A percentile compares a stretch with the other conserved stretches of the same genome.
Conservation (phyloP, 108 stramenopile species). For the Nannochloropsis gaditana region DNA sequence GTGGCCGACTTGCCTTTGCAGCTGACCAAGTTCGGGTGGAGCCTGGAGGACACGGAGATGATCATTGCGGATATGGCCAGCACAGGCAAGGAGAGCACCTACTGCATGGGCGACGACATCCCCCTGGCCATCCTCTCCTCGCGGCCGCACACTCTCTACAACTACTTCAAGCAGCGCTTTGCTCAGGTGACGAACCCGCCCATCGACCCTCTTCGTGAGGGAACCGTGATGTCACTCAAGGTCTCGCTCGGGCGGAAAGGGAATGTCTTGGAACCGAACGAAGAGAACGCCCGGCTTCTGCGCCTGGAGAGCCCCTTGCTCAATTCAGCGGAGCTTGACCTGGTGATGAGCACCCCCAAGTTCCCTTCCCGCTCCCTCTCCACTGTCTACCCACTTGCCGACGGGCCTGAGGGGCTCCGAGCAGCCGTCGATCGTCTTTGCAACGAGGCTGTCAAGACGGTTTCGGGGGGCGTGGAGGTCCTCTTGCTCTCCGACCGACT, state of each 20-base stretch:
- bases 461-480: constrained; percentile 74
- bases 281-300: constrained; percentile 43
- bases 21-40: constrained; percentile 45
- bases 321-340: constrained; percentile 38
- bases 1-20: constrained; percentile 15
- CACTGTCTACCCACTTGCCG: constrained; percentile 63
- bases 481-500: constrained; percentile 79
- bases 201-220: constrained; percentile 95
- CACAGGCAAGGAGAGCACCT: constrained; percentile 73
- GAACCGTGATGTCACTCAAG: constrained; percentile 94
- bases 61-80: constrained; percentile 43
- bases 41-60: constrained; percentile 51
- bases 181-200: constrained; percentile 98
- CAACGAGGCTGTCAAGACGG: constrained; percentile 80
- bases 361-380: constrained; percentile 32
- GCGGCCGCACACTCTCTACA: constrained; percentile 79
- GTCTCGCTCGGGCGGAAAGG: constrained; percentile 90
- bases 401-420: constrained; percentile 74
- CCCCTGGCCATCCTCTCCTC: constrained; percentile 89
- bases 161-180: constrained; percentile 98
- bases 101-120: constrained; percentile 96
- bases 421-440: constrained; percentile 84
- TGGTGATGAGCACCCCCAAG: constrained; percentile 24
- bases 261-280: constrained; percentile 64
- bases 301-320: constrained; percentile 43